phyloP scores from a whole-genome alignment of 2,329 filamentous ascomycete genomes.

The Samsoniella hepiali region DNA sequence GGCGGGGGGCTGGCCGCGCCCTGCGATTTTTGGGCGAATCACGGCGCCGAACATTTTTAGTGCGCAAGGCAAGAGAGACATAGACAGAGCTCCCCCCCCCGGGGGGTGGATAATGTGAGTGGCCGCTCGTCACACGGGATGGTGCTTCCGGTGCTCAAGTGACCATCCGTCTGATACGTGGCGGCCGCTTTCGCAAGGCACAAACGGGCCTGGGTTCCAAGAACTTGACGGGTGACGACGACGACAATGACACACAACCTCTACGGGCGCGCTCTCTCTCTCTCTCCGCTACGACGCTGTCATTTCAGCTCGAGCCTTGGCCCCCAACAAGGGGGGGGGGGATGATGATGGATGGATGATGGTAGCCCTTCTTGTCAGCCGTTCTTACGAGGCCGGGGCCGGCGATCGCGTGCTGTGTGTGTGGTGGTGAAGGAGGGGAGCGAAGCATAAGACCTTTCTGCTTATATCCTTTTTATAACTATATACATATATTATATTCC shows the following conservation, averaged over 20 bases:
- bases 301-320: slow-evolving; percentile 14
- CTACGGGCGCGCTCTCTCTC: neutral
- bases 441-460: neutral
- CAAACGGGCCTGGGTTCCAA: neutral
- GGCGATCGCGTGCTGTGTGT: neutral
- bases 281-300: neutral
- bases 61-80: too few species aligned
- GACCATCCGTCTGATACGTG: neutral
- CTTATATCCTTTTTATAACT: neutral
- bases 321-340: neutral
- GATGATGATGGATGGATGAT: too few species aligned
- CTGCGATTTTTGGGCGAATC: neutral
- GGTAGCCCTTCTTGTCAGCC: neutral
- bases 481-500: too few species aligned
- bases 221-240: neutral
- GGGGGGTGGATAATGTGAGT: too few species aligned
- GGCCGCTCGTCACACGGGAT: neutral
- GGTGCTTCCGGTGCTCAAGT: slow-evolving; percentile 3
- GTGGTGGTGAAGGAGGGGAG: neutral
- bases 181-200: neutral
- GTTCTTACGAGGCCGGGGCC: neutral
- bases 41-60: neutral
- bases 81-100: too few species aligned
- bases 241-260: neutral
- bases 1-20: neutral